Base-by-base conservation (phyloP, 2,329 filamentous ascomycete genomes). In the Aspergillus tubingensis region DNA sequence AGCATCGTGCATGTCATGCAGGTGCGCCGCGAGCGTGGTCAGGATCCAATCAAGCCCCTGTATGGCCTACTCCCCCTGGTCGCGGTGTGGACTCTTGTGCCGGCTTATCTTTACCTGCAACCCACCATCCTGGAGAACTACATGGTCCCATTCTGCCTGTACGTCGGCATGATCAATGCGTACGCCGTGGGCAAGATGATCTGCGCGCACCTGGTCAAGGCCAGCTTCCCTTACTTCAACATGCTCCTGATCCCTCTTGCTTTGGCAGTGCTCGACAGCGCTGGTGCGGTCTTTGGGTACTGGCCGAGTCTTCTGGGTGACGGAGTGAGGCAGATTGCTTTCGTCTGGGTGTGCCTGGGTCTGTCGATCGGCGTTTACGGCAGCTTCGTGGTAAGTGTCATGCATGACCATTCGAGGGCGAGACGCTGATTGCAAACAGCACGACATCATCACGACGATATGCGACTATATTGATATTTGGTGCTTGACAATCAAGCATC, bases 381-480 rank as follows among this genome's bases (percentile, higher is more conserved):
- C 62, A 96, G 92, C 76, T 99, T 99, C 75, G 92, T 98, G 59
- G 91, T 83, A 72, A 71, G 80, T 72, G 3, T 23, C 8, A 15
- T 11, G 43, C 10, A 8, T 19, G 11, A 51, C 19, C 1, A 57
- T 32, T 15, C 19, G 17, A 27, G n/a, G 39, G 21, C 8, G 4
- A 32, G 23, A 44, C 19, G 50, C 54, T 64, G 47, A 64, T 41
- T 30, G 15, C n/a, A 11, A 21, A 21, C 59, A 83, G 81, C 77
- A 96, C 32, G 95, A 98, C 74, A 93, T 98, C 59, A 97, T 99
- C 67, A 92, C 95, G 61, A 96, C 92, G 30, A 98, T 99, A 69
- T 99, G 95, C 79, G 95, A 99, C 76, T 96, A 96, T 75, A 83
- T 98, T 62, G 95, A 99, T 74, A 99, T 99, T 67, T 98, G 92